These are phyloP conservation scores for Trichoderma harzianum DNA, from an alignment of 2,329 filamentous ascomycete species.

Conservation along the genomic window DNA sequence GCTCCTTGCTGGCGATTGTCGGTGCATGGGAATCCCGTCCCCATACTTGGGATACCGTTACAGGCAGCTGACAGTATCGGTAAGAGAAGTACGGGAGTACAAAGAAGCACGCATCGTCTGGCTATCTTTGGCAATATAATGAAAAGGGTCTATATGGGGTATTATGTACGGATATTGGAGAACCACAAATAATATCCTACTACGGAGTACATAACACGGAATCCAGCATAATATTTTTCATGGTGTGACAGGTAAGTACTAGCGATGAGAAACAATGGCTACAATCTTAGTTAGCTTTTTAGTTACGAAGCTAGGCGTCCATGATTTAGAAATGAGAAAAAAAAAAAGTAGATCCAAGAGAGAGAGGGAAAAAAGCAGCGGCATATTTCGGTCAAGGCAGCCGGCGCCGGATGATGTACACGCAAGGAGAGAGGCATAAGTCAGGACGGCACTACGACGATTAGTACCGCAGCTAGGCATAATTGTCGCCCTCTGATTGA, in stretches of 20 bases:
- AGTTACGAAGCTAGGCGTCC: not conserved
- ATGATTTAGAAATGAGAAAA: not conserved
- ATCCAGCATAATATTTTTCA: not conserved
- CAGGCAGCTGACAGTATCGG: not conserved
- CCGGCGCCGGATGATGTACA: not conserved
- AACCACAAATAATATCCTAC: not conserved
- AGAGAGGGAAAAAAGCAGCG: not conserved
- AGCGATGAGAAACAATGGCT: not conserved
- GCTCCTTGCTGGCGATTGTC: not conserved
- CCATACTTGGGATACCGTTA: not conserved
- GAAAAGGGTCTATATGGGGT: conserved; percentile 9
- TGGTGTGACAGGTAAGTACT: not conserved
- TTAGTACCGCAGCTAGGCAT: not conserved
- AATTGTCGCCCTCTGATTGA: conserved; percentile 2
- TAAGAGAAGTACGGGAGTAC: conserved; percentile 15
- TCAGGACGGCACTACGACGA: not conserved
- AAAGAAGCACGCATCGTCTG: conserved; percentile 2
- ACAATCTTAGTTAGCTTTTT: not conserved
- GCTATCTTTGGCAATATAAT: not conserved
- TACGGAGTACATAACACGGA: not conserved
- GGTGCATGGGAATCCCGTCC: not conserved
- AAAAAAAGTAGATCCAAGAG: not conserved
- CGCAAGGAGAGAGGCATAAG: not conserved
- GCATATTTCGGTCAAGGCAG: conserved; percentile 7
- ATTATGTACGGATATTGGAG: not conserved